Evolutionary conservation across 2,329 filamentous ascomycete genomes (phyloP).

Genomic region (Aspergillus cejpii): DNA sequence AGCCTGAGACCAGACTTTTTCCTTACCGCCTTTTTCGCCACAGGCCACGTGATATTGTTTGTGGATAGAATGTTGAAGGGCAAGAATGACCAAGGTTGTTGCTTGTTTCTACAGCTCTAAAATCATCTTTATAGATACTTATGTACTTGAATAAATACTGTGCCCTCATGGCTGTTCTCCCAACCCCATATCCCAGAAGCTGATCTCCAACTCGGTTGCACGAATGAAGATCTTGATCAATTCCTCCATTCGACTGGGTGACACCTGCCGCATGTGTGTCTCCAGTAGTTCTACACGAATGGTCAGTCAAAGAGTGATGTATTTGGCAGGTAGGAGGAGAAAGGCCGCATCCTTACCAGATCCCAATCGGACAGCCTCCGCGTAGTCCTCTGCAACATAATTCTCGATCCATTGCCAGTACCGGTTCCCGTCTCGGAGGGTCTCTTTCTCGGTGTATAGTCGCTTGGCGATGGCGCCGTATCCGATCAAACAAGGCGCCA

Average conservation of each 20-base stretch:
- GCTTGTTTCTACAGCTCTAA: not conserved
- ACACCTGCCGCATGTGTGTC: slow-evolving; percentile 64
- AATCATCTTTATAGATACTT: not conserved
- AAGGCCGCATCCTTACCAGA: slow-evolving; percentile 48
- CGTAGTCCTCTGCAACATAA: slow-evolving; percentile 76
- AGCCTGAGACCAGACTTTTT: not conserved
- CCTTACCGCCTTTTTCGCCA: slow-evolving; percentile 5
- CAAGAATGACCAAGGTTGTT: no score
- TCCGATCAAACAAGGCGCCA: slow-evolving; percentile 83
- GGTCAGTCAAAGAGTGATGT: slow-evolving; percentile 4
- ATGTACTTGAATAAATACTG: not conserved
- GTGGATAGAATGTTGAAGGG: no score
- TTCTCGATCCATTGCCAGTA: slow-evolving; percentile 93
- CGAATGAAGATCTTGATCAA: slow-evolving; percentile 77
- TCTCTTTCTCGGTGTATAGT: slow-evolving; percentile 58
- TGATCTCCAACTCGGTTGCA: slow-evolving; percentile 71
- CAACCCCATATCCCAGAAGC: slow-evolving; percentile 66
- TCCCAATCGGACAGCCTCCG: slow-evolving; percentile 62
- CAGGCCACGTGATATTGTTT: not conserved
- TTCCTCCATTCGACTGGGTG: slow-evolving; percentile 69
- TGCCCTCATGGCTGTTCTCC: slow-evolving; percentile 10
- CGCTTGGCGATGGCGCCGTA: slow-evolving; percentile 73
- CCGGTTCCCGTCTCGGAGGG: slow-evolving; percentile 56
- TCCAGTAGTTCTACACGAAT: slow-evolving; percentile 61
- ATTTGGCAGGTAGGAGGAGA: no score